Evolutionary conservation across 768 basidiomycete species (phyloP), one percentile per base, ranked within the genome.

Genomic region (Rhodosporidiobolus sp.): DNA sequence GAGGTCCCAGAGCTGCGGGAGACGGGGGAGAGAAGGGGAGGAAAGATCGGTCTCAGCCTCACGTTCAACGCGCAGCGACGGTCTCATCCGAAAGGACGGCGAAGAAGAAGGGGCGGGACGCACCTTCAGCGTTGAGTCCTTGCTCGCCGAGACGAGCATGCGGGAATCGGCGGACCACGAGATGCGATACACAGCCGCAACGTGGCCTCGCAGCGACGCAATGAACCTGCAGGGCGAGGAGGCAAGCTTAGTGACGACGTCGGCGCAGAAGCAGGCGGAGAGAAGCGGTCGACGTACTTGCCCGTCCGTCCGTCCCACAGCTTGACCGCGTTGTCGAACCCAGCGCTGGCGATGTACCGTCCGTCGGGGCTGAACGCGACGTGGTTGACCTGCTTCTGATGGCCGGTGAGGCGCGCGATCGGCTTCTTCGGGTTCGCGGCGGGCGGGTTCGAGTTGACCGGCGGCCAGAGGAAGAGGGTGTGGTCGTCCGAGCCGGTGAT

Each of bases 401-500:
- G 95, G 1, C 95, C 95, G 5, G 92, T 94, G 26, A 97, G 83
- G 24, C 95, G 86, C 14, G 91, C 86, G 26, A 88, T 69, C 8
- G 90, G 89, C 77, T 90, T 91, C 77, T 84, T 84, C 49, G 86
- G 84, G 78, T 86, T 87, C 17, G 85, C 78, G 83, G 28, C 82
- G 81, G 57, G 81, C 81, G 61, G 81, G 76, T 19, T 79, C 78
- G 55, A 81, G 81, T 60, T 70, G 78, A 72, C 77, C 84, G 88
- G 83, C 45, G 92, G 90, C 95, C 94, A 97, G 20, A 99, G 86
- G 86, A 94, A 97, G 61, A 97, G 87, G 0, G 95, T 99, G 81
- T 97, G 95, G 80, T 99, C 95, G 80, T 99, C 94, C 7, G 94
- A 97, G 30, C 94, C 94, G 10, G 94, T 92, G 80, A 97, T 95